Evolutionary conservation across 148 eudicot genomes (phyloP).

Genomic region (Silene conica): DNA sequence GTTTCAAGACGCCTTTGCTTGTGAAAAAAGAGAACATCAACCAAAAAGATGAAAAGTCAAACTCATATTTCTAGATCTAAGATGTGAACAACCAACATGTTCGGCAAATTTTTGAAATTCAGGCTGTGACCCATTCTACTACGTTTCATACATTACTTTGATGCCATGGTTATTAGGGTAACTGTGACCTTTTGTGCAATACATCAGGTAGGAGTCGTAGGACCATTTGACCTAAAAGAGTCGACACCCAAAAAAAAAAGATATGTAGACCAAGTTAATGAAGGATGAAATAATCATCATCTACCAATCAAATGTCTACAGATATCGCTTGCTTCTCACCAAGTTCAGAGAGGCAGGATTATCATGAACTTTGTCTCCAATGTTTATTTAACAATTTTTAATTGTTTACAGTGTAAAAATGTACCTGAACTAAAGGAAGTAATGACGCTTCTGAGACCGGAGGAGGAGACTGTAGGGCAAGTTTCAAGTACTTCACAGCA

Average conservation of each 20-base stretch:
- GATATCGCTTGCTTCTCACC: no score
- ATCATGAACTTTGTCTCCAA: background rate
- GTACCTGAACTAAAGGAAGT: constrained; percentile 74
- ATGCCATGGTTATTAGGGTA: background rate
- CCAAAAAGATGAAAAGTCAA: background rate
- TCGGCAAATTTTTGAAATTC: background rate
- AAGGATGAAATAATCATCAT: background rate
- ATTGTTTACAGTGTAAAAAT: background rate
- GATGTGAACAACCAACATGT: background rate
- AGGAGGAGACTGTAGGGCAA: constrained; percentile 57
- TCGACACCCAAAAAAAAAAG: background rate
- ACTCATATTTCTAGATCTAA: background rate
- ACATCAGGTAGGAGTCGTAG: background rate
- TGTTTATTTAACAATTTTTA: background rate
- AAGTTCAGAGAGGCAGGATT: background rate
- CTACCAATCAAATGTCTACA: background rate
- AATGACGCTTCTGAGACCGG: constrained; percentile 62
- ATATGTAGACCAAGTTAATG: background rate
- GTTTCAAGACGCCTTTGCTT: background rate
- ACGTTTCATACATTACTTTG: background rate
- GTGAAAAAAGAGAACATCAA: background rate
- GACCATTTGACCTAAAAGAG: background rate
- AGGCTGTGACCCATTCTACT: background rate
- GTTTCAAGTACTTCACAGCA: constrained; percentile 57
- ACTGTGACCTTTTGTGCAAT: background rate